Evolutionary conservation across 2,329 filamentous ascomycete species (phyloP), one percentile per base, ranked within the genome.

Genomic region (Colletotrichum incanum): DNA sequence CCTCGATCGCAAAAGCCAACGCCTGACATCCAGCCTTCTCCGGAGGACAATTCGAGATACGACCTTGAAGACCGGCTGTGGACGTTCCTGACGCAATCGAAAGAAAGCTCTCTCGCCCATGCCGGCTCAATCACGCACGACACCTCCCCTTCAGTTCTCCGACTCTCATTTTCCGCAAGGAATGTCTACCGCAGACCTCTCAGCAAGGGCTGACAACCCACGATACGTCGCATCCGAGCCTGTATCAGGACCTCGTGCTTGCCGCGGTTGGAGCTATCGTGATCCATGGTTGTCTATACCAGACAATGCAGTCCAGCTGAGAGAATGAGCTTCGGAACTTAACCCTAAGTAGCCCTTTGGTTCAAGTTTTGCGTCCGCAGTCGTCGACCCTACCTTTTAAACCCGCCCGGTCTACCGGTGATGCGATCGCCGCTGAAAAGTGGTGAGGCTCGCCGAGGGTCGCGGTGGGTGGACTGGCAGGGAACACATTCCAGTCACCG

Each of bases 261-360:
- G 86, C 86, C 78, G 86, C 84, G 86, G 77, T 77, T 78, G 85
- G 86, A 83, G 80, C 72, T 78, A 80, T 81, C 80, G 79, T 79
- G 82, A 77, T 68, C 73, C 71, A 74, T 76, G 75, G 80, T 81
- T 78, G 81, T 83, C 79, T 75, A 78, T 78, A 79, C 77, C 77
- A 79, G 80, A 80, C 79, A 80, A 83, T 81, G 84, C 83, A 81
- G 82, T 78, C 80, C 79, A 80, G 80, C 82, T 85, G 84, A 84
- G 89, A 88, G 89, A 92, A 90, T 86, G 86, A 86, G 84, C 86
- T 84, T 92, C 91, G 94, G 93, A 95, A 95, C 93, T 95, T 97
- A 98, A 97, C 95, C 95, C 95, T 98, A 98, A 93, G 89, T 86
- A 86, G 83, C 85, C 80, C 82, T 86, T 91, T 93, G 93, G 94